Evolutionary conservation across 345 rosid genomes (phyloP), one percentile per base, ranked within the genome.

Genomic region (Noccaea caerulescens): DNA sequence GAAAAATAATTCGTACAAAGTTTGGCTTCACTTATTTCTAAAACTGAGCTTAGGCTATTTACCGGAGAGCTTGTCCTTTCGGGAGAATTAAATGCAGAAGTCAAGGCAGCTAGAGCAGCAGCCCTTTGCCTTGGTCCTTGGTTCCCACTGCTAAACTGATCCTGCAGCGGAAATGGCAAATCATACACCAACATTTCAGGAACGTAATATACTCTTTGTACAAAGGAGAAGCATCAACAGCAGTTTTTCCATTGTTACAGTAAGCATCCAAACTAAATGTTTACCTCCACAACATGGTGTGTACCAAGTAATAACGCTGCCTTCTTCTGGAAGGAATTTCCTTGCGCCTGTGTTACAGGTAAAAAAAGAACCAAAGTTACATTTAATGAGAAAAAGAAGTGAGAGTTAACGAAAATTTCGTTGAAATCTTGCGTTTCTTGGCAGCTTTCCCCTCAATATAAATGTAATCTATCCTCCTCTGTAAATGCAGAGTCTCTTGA

Each of bases 271-370:
- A 69, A n/a, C 59, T 10, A 65, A 64, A 44, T 30, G 77, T 69
- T 85, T 83, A 89, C 99, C 94, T 94, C 97, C 11, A 74, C 84
- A 44, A 61, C 84, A 66, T 87, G 92, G 70, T 83, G 87, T 59
- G 85, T 67, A 46, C 99, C 99, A 77, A 95, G 86, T 71, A 95
- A 87, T 64, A 87, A 66, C 16, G 98, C 91, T 54, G 81, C 89
- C 81, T 90, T 95, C 83, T 95, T 95, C 80, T 88, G 99, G 81
- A 90, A 95, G 36, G 99, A 95, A 80, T 95, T 95, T 63, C 99
- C 99, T 50, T 77, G 90, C 76, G 80, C 93, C 99, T 95, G 90
- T 33, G 52, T 59, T 20, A 53, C 63, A 69, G 7, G n/a, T 20
- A 7, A 9, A 63, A 54, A 42, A 43, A 12, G 2, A 1, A 30